Conservation (phyloP, 192 early-diverging fungal species). For the Mortierella hygrophila region DNA sequence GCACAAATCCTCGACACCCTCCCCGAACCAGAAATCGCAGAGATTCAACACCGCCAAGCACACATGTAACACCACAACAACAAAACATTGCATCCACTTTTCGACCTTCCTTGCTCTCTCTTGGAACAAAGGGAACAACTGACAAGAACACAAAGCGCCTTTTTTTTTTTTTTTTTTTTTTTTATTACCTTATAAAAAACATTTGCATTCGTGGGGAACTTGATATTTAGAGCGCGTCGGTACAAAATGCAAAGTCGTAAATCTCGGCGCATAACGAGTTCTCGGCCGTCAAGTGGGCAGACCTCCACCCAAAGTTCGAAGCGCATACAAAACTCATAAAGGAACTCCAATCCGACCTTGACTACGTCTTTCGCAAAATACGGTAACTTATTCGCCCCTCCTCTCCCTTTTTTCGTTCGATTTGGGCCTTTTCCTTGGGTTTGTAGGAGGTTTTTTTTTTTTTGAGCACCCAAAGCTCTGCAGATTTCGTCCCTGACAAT, state of each 20-base stretch:
- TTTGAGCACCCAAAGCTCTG: neutral
- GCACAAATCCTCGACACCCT: constrained; percentile 30
- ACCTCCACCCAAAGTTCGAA: constrained; percentile 65
- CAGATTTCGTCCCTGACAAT: neutral
- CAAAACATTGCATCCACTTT: too few species aligned
- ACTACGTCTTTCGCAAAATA: constrained; percentile 68
- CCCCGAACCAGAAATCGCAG: constrained; percentile 40
- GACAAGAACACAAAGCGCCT: too few species aligned
- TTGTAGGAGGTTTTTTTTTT: too few species aligned
- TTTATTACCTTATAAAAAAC: too few species aligned
- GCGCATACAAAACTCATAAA: constrained; percentile 66
- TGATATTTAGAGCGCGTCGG: too few species aligned
- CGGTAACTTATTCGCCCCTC: constrained; percentile 36
- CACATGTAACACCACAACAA: constrained; percentile 26
- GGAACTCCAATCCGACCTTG: constrained; percentile 69
- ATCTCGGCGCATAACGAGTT: constrained; percentile 69
- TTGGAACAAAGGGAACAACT: too few species aligned
- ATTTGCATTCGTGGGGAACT: too few species aligned
- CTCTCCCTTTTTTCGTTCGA: neutral
- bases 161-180: too few species aligned
- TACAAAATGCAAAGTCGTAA: constrained; percentile 36
- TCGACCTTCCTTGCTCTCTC: neutral
- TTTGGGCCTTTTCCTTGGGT: neutral
- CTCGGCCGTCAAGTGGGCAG: constrained; percentile 65
- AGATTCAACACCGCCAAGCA: constrained; percentile 39